Evolutionary conservation across 306 rosid genomes (phyloP).

Genomic region (Trifolium fragiferum): DNA sequence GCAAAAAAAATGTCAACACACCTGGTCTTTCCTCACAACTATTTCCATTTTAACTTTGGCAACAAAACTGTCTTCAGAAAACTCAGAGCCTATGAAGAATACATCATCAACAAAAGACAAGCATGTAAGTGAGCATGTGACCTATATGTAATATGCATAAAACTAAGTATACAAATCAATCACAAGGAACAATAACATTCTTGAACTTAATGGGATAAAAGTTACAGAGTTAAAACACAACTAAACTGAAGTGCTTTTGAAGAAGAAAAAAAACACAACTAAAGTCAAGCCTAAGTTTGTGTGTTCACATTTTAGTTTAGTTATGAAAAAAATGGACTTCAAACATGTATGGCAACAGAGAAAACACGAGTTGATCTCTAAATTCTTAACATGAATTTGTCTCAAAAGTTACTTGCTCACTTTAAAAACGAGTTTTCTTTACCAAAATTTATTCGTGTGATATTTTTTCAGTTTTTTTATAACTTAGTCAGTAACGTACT

Average conservation of each 20-base stretch:
- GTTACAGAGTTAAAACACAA: constrained; percentile 2
- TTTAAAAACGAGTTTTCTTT: constrained; percentile 1
- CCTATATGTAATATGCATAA: constrained; percentile 27
- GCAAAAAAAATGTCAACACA: constrained; percentile 41
- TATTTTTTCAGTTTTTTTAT: constrained; percentile 1
- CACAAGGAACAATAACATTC: neutral
- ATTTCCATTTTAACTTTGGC: constrained; percentile 96
- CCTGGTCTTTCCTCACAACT: constrained; percentile 85
- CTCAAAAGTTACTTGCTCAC: neutral
- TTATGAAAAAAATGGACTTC: constrained; percentile 1
- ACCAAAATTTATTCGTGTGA: constrained; percentile 14
- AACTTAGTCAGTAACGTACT: constrained; percentile 22
- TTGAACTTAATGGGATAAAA: constrained; percentile 9
- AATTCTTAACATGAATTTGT: neutral
- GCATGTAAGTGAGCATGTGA: constrained; percentile 18
- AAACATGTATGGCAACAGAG: constrained; percentile 6
- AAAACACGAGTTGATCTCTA: neutral
- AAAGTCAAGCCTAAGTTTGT: neutral
- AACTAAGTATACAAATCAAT: constrained; percentile 3
- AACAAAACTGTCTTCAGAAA: constrained; percentile 80
- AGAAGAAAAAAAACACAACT: too few species aligned
- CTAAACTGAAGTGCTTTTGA: too few species aligned
- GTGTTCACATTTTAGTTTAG: neutral
- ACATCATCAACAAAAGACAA: constrained; percentile 22
- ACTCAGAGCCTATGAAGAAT: constrained; percentile 75